Base-by-base conservation (phyloP, 345 rosid genomes). In the Citrus reticulata region DNA sequence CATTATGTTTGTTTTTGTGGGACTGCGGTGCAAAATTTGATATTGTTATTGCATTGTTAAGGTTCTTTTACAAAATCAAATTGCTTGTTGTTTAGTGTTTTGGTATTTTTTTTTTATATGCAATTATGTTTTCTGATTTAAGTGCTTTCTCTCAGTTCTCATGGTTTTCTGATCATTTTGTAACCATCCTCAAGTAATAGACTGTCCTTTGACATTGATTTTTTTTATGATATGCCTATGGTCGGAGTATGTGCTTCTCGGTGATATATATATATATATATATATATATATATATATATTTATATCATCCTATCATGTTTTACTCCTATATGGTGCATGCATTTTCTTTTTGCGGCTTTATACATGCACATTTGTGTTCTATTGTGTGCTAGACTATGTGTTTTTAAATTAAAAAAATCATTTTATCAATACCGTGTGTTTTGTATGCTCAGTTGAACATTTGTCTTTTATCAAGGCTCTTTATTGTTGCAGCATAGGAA, bases 301-400 rank as follows among this genome's bases (percentile, higher is more conserved):
- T 6, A 40, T 9, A 9, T 40, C 46, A 40, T 34, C 6, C 8
- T 37, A 58, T 30, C 46, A 27, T 76, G 55, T 76, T 60, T 37
- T 70, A n/a, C 14, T 74, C 40, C 75, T 51, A 35, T 27, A 61
- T 39, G 70, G 46, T 39, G 24, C 73, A 73, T 79, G 29, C 29
- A 58, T 68, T 22, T 74, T 35, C 7, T 14, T 80, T 66, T 69
- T 58, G 27, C 3, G 20, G 34, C 16, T 25, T 0, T 68, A 1
- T 76, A 1, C 69, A 34, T 63, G 55, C 39, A 39, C 39, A 40
- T 66, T 67, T 25, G 16, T 69, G 69, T 68, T 7, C 42, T 70
- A 77, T 54, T 73, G 22, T 27, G 10, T 25, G 29, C 30, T 73
- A 6, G 40, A 39, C 46, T 73, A 2, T n/a, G 10, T 80, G 27